These are phyloP conservation scores for Sesbania bispinosa DNA, from an alignment of 306 rosid species.

Conservation along the genomic window DNA sequence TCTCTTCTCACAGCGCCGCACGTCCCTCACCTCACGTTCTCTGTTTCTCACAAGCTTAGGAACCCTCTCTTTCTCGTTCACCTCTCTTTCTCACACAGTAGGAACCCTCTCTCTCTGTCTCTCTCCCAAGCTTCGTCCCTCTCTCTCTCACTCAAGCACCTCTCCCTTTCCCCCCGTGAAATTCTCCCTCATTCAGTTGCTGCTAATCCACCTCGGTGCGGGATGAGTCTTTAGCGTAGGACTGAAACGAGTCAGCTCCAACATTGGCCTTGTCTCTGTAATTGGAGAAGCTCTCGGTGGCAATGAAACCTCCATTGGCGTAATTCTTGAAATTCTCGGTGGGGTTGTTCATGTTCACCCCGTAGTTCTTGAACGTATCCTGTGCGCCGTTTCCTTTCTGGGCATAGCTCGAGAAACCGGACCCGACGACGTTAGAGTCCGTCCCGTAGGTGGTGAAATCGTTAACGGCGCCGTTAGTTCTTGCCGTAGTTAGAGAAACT, in stretches of 20 bases:
- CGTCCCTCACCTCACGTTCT: too few species aligned
- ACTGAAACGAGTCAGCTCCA: constrained; percentile 59
- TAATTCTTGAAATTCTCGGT: constrained; percentile 52
- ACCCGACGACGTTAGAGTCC: constrained; percentile 42
- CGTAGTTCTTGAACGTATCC: constrained; percentile 60
- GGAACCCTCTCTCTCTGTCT: too few species aligned
- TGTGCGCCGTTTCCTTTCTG: constrained; percentile 13
- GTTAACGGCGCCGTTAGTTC: constrained; percentile 36
- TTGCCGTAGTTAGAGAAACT: constrained; percentile 55
- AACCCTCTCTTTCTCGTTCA: too few species aligned
- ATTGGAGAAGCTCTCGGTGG: constrained; percentile 46
- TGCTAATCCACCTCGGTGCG: too few species aligned
- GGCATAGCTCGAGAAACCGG: constrained; percentile 52
- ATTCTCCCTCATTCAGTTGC: too few species aligned
- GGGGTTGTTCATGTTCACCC: constrained; percentile 47
- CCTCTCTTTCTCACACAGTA: too few species aligned
- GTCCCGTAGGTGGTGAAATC: constrained; percentile 51
- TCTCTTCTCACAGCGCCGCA: too few species aligned
- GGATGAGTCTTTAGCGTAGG: too few species aligned
- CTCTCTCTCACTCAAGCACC: too few species aligned
- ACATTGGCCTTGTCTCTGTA: constrained; percentile 67
- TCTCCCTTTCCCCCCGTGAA: too few species aligned
- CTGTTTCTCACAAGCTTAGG: too few species aligned
- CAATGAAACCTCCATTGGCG: constrained; percentile 48
- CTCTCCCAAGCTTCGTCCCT: too few species aligned